A percentile compares a stretch with the other conserved stretches of the same genome.
Conservation (phyloP, 73 alveolate species). For the Blepharisma stoltei region DNA sequence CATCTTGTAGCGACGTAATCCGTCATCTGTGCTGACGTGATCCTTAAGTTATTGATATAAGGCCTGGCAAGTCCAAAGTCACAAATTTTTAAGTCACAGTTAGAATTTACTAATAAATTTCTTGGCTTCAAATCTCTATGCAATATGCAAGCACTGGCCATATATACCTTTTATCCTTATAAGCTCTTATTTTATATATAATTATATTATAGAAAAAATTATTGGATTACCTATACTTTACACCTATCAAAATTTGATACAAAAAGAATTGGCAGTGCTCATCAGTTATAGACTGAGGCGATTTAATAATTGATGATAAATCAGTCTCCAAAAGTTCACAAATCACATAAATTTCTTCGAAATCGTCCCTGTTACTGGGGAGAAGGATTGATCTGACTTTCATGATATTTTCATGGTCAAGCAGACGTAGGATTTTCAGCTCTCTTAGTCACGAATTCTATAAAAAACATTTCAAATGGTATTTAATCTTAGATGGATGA, state of each 20-base stretch:
- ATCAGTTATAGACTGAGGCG: slow-evolving; percentile 86
- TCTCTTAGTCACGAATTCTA: too few species aligned
- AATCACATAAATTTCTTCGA: slow-evolving; percentile 83
- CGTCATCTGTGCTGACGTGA: slow-evolving; percentile 60
- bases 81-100: slow-evolving; percentile 90
- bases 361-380: slow-evolving; percentile 58
- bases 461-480: too few species aligned
- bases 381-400: slow-evolving; percentile 54
- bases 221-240: too few species aligned
- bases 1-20: slow-evolving; percentile 83
- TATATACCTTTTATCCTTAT: too few species aligned
- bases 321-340: slow-evolving; percentile 98
- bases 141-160: slow-evolving; percentile 86
- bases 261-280: slow-evolving; percentile 94
- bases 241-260: slow-evolving; percentile 88
- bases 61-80: slow-evolving; percentile 92
- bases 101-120: slow-evolving; percentile 80
- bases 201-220: too few species aligned
- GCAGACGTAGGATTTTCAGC: slow-evolving; percentile 62
- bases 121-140: slow-evolving; percentile 93
- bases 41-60: slow-evolving; percentile 47
- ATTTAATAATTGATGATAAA: slow-evolving; percentile 82
- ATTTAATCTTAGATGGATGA: too few species aligned
- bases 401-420: slow-evolving; percentile 67
- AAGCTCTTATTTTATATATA: too few species aligned